phyloP scores from a whole-genome alignment of 2,329 filamentous ascomycete genomes.

The Sporothrix sp. region DNA sequence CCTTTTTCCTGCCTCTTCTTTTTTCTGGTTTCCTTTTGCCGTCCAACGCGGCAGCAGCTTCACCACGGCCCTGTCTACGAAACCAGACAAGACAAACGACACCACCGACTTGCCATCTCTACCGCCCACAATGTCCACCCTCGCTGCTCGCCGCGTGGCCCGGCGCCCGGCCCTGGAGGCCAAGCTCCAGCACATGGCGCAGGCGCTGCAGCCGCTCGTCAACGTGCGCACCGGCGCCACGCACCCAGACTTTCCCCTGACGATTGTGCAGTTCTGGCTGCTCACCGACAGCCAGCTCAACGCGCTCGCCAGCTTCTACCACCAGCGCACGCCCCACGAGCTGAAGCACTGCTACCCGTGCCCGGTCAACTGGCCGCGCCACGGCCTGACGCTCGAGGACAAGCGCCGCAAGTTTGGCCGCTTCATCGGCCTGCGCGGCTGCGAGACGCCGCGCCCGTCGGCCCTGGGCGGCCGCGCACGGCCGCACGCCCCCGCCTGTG shows the following conservation, averaged over 20 bases:
- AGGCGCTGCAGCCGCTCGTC: constrained; percentile 57
- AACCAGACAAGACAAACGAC: background rate
- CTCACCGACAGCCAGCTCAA: constrained; percentile 63
- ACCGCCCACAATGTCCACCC: constrained; percentile 11
- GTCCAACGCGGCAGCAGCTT: background rate
- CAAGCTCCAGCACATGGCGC: constrained; percentile 57
- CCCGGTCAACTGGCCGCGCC: constrained; percentile 51
- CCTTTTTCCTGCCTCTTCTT: too few relatives aligned
- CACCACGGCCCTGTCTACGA: background rate
- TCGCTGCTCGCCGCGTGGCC: constrained; percentile 30
- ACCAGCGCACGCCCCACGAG: constrained; percentile 51
- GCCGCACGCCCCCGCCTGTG: background rate
- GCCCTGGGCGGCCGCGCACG: background rate
- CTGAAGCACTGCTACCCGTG: constrained; percentile 55
- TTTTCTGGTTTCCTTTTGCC: background rate
- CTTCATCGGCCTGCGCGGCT: constrained; percentile 62
- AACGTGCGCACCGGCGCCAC: constrained; percentile 51
- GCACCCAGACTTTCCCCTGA: constrained; percentile 55
- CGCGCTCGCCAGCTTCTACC: constrained; percentile 60
- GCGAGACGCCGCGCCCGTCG: constrained; percentile 27
- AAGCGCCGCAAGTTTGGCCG: constrained; percentile 63
- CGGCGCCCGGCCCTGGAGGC: constrained; percentile 43
- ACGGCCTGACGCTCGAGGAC: constrained; percentile 45
- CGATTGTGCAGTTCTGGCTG: constrained; percentile 62
- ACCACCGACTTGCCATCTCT: background rate